Evolutionary conservation across 176 grass and related monocot genomes (phyloP), one percentile per base, ranked within the genome.

Genomic region (Avena sativa): DNA sequence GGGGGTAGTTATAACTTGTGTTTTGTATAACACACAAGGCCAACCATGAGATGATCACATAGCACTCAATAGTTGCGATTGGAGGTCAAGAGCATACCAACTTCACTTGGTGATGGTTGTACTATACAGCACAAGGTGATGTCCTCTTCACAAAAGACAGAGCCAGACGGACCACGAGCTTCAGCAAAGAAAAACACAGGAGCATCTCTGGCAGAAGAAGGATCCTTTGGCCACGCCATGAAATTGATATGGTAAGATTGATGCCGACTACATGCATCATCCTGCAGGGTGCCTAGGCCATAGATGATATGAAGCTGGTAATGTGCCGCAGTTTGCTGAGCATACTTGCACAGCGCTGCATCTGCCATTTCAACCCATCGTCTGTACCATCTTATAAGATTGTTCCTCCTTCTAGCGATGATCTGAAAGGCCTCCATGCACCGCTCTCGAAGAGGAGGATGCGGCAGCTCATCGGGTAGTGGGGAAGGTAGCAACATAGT

Each of bases 151-250:
- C 14, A 53, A 57, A 76, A 86, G 50, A 38, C 12, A 19, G 3
- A 14, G 13, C 6, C 4, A 47, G 50, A 10, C 1, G 50, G 63
- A 28, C 21, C 8, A 79, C 15, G 34, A 12, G 75, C 85, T 86
- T 86, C 85, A 80, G 52, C 76, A 72, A 86, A 86, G 17, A 86
- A 86, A 25, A 19, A 56, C 4, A 50, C 64, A 4, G 76, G 84
- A 32, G 16, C 20, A 20, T 71, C 36, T 71, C 36, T 86, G 52
- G 12, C 16, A 6, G 17, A n/a, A 71, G 8, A 71, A 59, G 55
- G 28, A 43, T 67, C 51, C 38, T 60, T 71, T 34, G 38, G 76
- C 76, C 64, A 32, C 36, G 84, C 84, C 84, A 86, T 79, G 76
- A 86, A 71, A 48, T 79, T 86, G 66, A 80, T 72, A 43, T 86